Percentiles rank a stretch among this genome's conserved stretches.
These are phyloP conservation scores for Spongiforma sp. DNA, from an alignment of 1,284 basidiomycete genomes.

Conservation along the genomic window DNA sequence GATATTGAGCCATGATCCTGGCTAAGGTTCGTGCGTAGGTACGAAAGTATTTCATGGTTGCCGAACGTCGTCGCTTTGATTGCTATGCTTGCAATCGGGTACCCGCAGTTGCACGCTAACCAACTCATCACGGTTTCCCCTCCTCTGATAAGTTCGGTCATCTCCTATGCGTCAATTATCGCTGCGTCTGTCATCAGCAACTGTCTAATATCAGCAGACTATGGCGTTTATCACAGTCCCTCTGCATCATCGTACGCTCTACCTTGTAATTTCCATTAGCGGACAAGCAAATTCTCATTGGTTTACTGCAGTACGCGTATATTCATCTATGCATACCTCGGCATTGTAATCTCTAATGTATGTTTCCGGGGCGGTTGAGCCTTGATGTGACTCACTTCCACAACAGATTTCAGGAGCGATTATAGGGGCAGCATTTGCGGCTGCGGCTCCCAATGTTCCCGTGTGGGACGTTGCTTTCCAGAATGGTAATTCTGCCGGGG, in stretches of 20 bases:
- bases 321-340: slow-evolving; percentile 70
- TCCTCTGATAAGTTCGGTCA: slow-evolving; percentile 34
- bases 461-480: slow-evolving; percentile 71
- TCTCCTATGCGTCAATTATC: slow-evolving; percentile 52
- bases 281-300: neutral
- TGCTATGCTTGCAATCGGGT: slow-evolving; percentile 74
- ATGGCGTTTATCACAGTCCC: slow-evolving; percentile 60
- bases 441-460: slow-evolving; percentile 63
- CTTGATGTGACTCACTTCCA: slow-evolving; percentile 1
- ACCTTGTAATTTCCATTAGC: neutral
- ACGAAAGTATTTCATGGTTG: slow-evolving; percentile 69
- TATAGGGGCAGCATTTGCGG: slow-evolving; percentile 68
- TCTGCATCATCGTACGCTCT: slow-evolving; percentile 49
- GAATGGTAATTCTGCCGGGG: slow-evolving; percentile 65
- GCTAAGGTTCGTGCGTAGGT: slow-evolving; percentile 22
- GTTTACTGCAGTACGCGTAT: slow-evolving; percentile 45
- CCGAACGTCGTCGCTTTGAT: slow-evolving; percentile 78
- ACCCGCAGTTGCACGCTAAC: slow-evolving; percentile 61
- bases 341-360: slow-evolving; percentile 59
- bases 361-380: neutral
- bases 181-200: slow-evolving; percentile 53
- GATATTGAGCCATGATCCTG: neutral
- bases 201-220: slow-evolving; percentile 61
- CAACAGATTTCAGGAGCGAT: slow-evolving; percentile 59
- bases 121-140: slow-evolving; percentile 49